Evolutionary conservation across 108 stramenopile species (phyloP).

Genomic region (Discostella pseudostelligera): DNA sequence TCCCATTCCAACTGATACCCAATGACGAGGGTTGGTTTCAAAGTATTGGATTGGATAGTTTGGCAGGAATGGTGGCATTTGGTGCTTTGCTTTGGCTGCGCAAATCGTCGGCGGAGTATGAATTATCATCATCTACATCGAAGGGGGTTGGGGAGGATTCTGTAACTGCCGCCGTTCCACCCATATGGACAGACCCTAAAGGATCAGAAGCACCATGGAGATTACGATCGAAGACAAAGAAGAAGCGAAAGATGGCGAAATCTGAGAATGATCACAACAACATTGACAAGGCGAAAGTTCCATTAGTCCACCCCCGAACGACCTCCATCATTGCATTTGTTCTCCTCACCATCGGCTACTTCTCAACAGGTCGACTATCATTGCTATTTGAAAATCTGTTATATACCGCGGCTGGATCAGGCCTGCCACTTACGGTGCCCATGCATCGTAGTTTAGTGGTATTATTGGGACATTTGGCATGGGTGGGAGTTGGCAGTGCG

Average conservation of each 20-base stretch:
- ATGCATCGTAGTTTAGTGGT: slow-evolving; percentile 86
- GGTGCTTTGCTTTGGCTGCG: slow-evolving; percentile 36
- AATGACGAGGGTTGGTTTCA: slow-evolving; percentile 85
- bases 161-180: slow-evolving; percentile 20
- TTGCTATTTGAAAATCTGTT: slow-evolving; percentile 74
- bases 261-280: neutral
- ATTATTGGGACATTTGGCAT: slow-evolving; percentile 84
- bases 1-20: slow-evolving; percentile 88
- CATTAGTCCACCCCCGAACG: slow-evolving; percentile 27
- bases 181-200: slow-evolving; percentile 39
- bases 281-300: neutral
- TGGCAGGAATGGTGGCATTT: slow-evolving; percentile 67
- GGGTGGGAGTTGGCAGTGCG: slow-evolving; percentile 68
- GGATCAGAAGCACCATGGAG: slow-evolving; percentile 42
- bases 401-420: slow-evolving; percentile 61
- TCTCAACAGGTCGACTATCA: slow-evolving; percentile 72
- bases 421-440: slow-evolving; percentile 70
- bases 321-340: slow-evolving; percentile 53
- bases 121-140: neutral
- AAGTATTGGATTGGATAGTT: slow-evolving; percentile 76
- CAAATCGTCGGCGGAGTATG: slow-evolving; percentile 11
- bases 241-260: slow-evolving; percentile 12
- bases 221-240: slow-evolving; percentile 17
- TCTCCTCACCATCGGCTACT: slow-evolving; percentile 70
- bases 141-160: neutral